phyloP scores from a whole-genome alignment of 73 alveolate genomes.

The Tetrahymena thermophila region DNA sequence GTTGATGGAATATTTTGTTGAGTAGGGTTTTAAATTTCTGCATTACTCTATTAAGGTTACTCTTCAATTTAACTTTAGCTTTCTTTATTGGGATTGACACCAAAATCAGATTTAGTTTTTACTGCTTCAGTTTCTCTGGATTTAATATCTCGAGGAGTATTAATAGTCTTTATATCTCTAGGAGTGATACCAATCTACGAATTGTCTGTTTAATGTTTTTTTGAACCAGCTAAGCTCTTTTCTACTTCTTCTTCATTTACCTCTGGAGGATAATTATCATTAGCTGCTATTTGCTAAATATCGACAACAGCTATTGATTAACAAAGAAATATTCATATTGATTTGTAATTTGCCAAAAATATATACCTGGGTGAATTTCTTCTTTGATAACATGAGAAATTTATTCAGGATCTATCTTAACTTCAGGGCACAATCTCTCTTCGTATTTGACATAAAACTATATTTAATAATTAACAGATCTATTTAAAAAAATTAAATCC shows the following conservation, averaged over 20 bases:
- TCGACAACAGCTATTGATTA: neutral
- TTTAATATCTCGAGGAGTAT: neutral
- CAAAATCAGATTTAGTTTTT: neutral
- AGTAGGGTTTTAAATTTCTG: neutral
- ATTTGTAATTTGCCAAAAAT: neutral
- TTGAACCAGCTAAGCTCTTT: neutral
- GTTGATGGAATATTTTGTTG: neutral
- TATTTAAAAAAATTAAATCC: neutral
- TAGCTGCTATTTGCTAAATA: neutral
- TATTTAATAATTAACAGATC: neutral
- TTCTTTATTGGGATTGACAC: neutral
- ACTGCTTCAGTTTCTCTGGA: neutral
- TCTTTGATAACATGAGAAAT: neutral
- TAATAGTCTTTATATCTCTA: neutral
- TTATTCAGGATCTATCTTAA: neutral
- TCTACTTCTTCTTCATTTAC: neutral
- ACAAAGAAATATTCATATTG: neutral
- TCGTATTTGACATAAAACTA: neutral
- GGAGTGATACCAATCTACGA: neutral
- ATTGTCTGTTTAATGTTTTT: neutral
- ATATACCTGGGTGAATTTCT: neutral
- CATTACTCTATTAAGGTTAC: neutral
- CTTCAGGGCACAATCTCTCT: neutral
- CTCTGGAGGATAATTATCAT: neutral
- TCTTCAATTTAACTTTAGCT: neutral